Base-by-base conservation (phyloP, 805 yeast species). In the Yarrowia sp. region DNA sequence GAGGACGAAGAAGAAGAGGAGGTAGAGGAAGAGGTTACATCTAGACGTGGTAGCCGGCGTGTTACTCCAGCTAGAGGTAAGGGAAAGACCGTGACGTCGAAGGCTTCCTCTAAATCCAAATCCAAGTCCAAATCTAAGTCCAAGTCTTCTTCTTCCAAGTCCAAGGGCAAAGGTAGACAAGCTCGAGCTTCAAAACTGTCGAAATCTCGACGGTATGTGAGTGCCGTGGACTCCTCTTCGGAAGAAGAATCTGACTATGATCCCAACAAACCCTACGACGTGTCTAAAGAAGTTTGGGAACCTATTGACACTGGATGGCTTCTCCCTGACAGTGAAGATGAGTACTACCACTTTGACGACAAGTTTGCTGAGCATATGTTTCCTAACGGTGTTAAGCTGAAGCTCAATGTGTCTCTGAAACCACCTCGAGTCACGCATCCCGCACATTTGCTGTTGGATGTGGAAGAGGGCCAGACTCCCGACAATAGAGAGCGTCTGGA, bases 401-500 rank as follows among this genome's bases (percentile, higher is more conserved):
- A 67, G 21, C 51, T 68, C 4, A 67, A 51, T 9, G 68, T 64
- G 26, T 24, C 52, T 16, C 36, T 67, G 14, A 68, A 67, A 6
- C 52, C 77, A 24, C 85, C 82, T 48, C 73, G 80, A 4, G 77
- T 86, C 5, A 81, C 88, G 0, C 87, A 87, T 69, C 92, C 92
- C 8, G 24, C 49, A 75, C 78, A 26, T 89, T 86, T 74, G 78
- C 77, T 8, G 74, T 82, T 0, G 28, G 16, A 58, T 22, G 49
- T 43, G 2, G 21, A 40, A 10, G 51, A 43, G 12, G 51, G 41
- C 7, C 49, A 58, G 17, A 70, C 73, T 7, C 86, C 89, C 0
- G 71, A 78, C 61, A 83, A 73, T 67, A 68, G 68, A 7, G 67
- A 72, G 5, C 73, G 74, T 21, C 68, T 88, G 43, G 76, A 75